Evolutionary conservation across 1,284 basidiomycete genomes (phyloP).

Genomic region (Entoloma clypeatum): DNA sequence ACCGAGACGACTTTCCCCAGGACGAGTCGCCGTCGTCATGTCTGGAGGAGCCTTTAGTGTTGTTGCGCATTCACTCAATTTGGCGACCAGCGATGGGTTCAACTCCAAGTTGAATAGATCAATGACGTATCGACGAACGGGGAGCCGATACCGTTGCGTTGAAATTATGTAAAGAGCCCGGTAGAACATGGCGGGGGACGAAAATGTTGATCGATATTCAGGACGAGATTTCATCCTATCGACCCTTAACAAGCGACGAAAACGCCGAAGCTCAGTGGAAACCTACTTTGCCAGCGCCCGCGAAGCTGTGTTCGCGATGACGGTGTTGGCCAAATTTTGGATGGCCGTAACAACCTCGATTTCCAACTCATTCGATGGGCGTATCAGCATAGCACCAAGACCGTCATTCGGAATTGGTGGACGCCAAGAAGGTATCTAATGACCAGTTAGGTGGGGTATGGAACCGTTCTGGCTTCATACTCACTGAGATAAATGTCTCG

Average conservation of each 20-base stretch:
- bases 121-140: slow-evolving; percentile 87
- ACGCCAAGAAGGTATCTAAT: slow-evolving; percentile 82
- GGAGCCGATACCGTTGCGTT: slow-evolving; percentile 83
- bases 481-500: slow-evolving; percentile 74
- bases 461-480: no score
- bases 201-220: slow-evolving; percentile 74
- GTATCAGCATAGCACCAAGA: slow-evolving; percentile 50
- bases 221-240: slow-evolving; percentile 76
- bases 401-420: slow-evolving; percentile 43
- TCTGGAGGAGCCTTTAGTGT: slow-evolving; percentile 47
- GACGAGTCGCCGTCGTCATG: slow-evolving; percentile 43
- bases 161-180: slow-evolving; percentile 84
- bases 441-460: no score
- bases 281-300: slow-evolving; percentile 77
- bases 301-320: slow-evolving; percentile 91
- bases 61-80: slow-evolving; percentile 47
- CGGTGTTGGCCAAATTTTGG: slow-evolving; percentile 93
- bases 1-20: slow-evolving; percentile 52
- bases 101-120: slow-evolving; percentile 88
- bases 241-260: slow-evolving; percentile 9
- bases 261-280: slow-evolving; percentile 5
- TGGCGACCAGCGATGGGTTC: slow-evolving; percentile 52
- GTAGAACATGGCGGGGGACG: slow-evolving; percentile 76
- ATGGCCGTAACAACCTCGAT: slow-evolving; percentile 88
- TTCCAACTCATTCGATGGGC: slow-evolving; percentile 70